These are phyloP conservation scores for Trichomonas gallinae DNA, from an alignment of 208 protist genomes.

Conservation along the genomic window DNA sequence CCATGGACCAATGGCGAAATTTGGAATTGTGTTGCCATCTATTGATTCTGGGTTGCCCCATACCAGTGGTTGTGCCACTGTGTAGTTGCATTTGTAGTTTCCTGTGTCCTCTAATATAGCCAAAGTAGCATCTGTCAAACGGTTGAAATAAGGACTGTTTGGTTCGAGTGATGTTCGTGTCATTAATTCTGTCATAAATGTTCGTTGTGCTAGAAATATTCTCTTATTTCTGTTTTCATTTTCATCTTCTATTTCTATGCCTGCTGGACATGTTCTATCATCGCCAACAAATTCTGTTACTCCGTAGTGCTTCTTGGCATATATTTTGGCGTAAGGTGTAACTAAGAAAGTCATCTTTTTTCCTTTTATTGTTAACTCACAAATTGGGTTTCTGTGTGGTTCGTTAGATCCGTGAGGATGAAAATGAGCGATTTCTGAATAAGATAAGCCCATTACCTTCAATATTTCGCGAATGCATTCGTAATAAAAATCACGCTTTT, in stretches of 20 bases:
- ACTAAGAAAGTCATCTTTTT: background rate
- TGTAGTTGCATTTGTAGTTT: background rate
- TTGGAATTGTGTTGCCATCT: background rate
- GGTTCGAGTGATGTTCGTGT: background rate
- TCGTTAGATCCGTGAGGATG: background rate
- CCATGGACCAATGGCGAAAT: background rate
- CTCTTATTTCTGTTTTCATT: background rate
- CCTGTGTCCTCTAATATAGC: background rate
- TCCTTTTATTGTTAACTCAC: background rate
- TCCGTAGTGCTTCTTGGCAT: background rate
- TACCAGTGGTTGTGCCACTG: background rate
- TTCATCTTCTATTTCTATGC: background rate
- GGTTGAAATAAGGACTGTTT: background rate
- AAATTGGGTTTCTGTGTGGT: background rate
- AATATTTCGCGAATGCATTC: background rate
- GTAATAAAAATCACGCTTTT: too few species aligned
- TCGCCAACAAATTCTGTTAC: background rate
- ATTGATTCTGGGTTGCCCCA: background rate
- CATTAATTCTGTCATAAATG: background rate
- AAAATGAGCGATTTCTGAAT: background rate
- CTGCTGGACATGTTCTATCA: background rate
- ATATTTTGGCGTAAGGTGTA: background rate
- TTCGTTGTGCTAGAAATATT: background rate
- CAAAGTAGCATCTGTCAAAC: background rate
- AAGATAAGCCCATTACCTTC: background rate